These are phyloP conservation scores for Starmerella bombi DNA, from an alignment of 805 yeast genomes.

Conservation along the genomic window DNA sequence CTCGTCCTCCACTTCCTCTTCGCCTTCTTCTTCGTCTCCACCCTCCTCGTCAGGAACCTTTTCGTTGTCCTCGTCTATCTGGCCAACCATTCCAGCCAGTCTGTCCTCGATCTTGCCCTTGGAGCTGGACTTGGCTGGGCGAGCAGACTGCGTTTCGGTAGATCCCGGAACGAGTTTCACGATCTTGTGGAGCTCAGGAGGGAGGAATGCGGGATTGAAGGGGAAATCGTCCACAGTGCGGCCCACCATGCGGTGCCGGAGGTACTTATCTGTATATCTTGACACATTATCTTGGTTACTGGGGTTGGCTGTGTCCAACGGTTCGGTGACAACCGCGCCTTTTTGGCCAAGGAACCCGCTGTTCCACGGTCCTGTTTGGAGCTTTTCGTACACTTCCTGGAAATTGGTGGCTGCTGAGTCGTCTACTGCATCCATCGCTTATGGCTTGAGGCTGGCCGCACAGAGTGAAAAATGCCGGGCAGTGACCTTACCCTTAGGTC, in stretches of 20 bases:
- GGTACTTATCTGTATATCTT: conserved; percentile 70
- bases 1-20: conserved; percentile 47
- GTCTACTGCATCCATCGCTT: conserved; percentile 11
- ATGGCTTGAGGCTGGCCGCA: no score
- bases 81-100: conserved; percentile 14
- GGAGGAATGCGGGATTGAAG: conserved; percentile 55
- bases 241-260: conserved; percentile 56
- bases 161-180: conserved; percentile 38
- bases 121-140: neutral
- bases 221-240: conserved; percentile 70
- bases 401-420: conserved; percentile 11
- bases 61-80: conserved; percentile 30
- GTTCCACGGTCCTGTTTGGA: conserved; percentile 20
- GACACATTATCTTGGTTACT: conserved; percentile 48
- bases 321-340: conserved; percentile 17
- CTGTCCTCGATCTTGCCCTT: neutral
- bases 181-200: conserved; percentile 58
- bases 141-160: neutral
- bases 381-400: conserved; percentile 9
- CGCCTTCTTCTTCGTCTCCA: conserved; percentile 33
- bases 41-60: conserved; percentile 30
- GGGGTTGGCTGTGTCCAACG: conserved; percentile 7
- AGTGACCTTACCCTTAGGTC: no score
- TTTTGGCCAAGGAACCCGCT: conserved; percentile 17
- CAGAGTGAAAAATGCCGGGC: no score